These are phyloP conservation scores for Monosporozyma solicola DNA, from an alignment of 805 yeast genomes.

Conservation along the genomic window DNA sequence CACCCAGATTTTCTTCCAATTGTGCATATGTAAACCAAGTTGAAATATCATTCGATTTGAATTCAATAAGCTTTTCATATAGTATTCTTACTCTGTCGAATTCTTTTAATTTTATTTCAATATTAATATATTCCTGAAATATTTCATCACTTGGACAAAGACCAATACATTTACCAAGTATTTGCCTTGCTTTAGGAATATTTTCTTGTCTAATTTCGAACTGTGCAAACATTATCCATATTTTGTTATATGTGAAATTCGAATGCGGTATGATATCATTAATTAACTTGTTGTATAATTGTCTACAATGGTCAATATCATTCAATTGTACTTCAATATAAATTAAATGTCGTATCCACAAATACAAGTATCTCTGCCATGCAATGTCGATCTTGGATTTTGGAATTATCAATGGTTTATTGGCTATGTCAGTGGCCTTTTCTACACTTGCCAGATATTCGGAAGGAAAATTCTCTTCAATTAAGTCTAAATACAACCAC, in stretches of 20 bases:
- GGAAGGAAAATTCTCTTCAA: conserved; percentile 32
- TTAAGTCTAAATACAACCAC: conserved; percentile 63
- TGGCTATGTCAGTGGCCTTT: conserved; percentile 10
- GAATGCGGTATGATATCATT: conserved; percentile 45
- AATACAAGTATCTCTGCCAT: conserved; percentile 63
- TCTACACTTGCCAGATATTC: conserved; percentile 11
- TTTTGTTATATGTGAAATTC: conserved; percentile 54
- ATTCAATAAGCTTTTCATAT: conserved; percentile 48
- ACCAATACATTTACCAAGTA: conserved; percentile 69
- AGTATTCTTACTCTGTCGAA: conserved; percentile 72
- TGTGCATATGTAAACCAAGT: conserved; percentile 60
- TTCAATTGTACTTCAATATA: conserved; percentile 46
- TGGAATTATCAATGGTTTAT: conserved; percentile 8
- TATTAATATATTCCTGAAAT: conserved; percentile 52
- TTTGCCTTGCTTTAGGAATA: conserved; percentile 48
- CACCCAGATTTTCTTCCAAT: conserved; percentile 61
- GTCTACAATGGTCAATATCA: conserved; percentile 40
- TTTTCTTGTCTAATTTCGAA: conserved; percentile 61
- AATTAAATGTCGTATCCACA: conserved; percentile 61
- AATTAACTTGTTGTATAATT: conserved; percentile 42
- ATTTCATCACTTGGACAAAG: conserved; percentile 50
- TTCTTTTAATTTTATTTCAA: conserved; percentile 64
- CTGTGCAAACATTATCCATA: conserved; percentile 65
- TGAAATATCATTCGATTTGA: conserved; percentile 13
- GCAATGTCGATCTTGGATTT: conserved; percentile 30